Percentiles rank a stretch among this genome's conserved stretches.
Evolutionary conservation across 306 rosid genomes (phyloP).

Genomic region (Gleditsia sinensis): DNA sequence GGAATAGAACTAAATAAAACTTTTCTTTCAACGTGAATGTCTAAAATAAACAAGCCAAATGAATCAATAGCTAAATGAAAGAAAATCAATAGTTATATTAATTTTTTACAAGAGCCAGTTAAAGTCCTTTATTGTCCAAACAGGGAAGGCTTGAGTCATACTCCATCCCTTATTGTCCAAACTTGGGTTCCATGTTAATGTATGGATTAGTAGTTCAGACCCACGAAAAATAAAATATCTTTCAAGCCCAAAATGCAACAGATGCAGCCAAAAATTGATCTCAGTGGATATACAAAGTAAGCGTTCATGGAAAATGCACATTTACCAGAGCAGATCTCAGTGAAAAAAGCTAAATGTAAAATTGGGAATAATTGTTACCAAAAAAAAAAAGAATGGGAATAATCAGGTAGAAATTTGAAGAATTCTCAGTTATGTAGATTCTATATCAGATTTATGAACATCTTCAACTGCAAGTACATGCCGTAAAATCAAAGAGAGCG

Average conservation of each 20-base stretch:
- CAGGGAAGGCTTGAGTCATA: not conserved
- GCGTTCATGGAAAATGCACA: not conserved
- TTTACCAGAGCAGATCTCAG: constrained; percentile 24
- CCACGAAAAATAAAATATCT: not conserved
- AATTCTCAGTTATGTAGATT: not conserved
- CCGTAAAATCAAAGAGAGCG: not conserved
- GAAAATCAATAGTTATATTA: not conserved
- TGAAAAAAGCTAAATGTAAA: not conserved
- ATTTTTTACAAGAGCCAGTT: not conserved
- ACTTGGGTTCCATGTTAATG: not conserved
- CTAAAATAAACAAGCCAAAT: not conserved
- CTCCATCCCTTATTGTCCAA: not conserved
- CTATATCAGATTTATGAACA: constrained; percentile 11
- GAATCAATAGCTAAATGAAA: not conserved
- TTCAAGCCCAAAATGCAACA: not conserved
- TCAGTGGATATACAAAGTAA: not conserved
- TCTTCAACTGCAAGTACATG: not conserved
- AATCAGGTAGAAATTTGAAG: not conserved
- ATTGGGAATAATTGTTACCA: too few relatives aligned
- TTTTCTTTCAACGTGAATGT: not conserved
- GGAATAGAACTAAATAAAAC: not conserved
- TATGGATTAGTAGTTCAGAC: not conserved
- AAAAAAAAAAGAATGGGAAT: not conserved
- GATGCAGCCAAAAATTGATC: not conserved
- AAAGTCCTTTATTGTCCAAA: too few relatives aligned